Base-by-base conservation (phyloP, 768 basidiomycete species). In the Rubroboletus pulcherrimus region DNA sequence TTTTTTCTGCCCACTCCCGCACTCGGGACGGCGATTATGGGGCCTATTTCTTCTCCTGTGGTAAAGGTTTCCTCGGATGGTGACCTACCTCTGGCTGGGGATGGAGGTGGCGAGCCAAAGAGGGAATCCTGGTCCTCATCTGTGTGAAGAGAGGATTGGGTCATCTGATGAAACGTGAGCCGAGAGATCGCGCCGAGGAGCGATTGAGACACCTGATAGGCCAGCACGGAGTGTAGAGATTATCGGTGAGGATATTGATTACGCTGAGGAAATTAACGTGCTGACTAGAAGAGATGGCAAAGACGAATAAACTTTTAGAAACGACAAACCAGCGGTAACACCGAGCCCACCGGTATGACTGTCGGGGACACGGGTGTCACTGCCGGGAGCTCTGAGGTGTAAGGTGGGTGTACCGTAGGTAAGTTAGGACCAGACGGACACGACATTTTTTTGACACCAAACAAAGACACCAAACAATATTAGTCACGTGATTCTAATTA, bases 51-150 rank as follows among this genome's bases (percentile, higher is more conserved):
- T 60, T 60, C 66, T 63, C 51, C 53, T 54, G 37, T 31, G 29
- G 34, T 37, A 57, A 58, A 61, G 55, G 60, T 64, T 56, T 66
- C 63, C 64, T 85, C 83, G 50, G 85, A 85, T 69, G 81, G 81
- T 74, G 85, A 86, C 85, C 86, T 89, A 86, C 86, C 86, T 86
- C 75, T 76, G 69, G 74, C 66, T 60, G 87, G 85, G 33, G 87
- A 79, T 53, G 88, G 84, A 62, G 89, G 88, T 17, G 89, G 89
- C 40, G 79, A 81, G 54, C 90, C 90, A 71, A 92, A 92, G 65
- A 92, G 86, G 29, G 90, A 92, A 64, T 84, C 85, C 62, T 77
- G 73, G 58, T 87, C 81, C 41, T 73, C 72, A 55, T 70, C 57
- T 14, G 14, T 15, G 12, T 40, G 15, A 48, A 35, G 42, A 41